phyloP scores from a whole-genome alignment of 2,329 filamentous ascomycete species.

The Ascocoryne sarcoides region DNA sequence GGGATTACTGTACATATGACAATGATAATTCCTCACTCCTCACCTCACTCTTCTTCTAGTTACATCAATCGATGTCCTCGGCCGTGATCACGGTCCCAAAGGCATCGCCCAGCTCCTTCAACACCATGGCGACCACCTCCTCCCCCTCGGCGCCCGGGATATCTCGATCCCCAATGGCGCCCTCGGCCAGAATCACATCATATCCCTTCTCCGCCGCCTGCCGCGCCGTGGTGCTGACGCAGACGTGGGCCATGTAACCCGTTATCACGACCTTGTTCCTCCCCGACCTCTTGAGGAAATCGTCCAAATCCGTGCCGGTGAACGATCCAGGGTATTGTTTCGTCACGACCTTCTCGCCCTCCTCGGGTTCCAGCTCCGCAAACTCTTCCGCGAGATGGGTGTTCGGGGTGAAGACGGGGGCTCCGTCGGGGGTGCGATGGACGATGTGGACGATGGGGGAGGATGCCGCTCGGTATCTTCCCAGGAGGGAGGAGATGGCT shows the following conservation, averaged over 20 bases:
- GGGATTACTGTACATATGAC: too few relatives aligned
- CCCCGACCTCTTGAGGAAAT: slow-evolving; percentile 40
- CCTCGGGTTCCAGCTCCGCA: slow-evolving; percentile 43
- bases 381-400: slow-evolving; percentile 54
- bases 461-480: slow-evolving; percentile 47
- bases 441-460: slow-evolving; percentile 51
- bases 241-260: slow-evolving; percentile 59
- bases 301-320: slow-evolving; percentile 49
- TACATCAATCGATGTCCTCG: slow-evolving; percentile 25
- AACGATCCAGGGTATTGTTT: slow-evolving; percentile 55
- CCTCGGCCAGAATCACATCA: slow-evolving; percentile 52
- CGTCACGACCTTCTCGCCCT: slow-evolving; percentile 45
- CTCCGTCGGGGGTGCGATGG: slow-evolving; percentile 50
- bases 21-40: too few relatives aligned
- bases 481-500: slow-evolving; percentile 47
- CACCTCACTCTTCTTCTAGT: too few relatives aligned
- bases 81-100: slow-evolving; percentile 49
- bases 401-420: slow-evolving; percentile 56
- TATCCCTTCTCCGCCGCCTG: slow-evolving; percentile 52
- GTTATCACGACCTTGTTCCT: slow-evolving; percentile 51
- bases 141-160: slow-evolving; percentile 50
- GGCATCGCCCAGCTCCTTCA: slow-evolving; percentile 53
- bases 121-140: slow-evolving; percentile 40
- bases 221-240: slow-evolving; percentile 54
- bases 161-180: slow-evolving; percentile 57